These are phyloP conservation scores for Aureobasidium musti DNA, from an alignment of 2,329 filamentous ascomycete species.

Conservation along the genomic window DNA sequence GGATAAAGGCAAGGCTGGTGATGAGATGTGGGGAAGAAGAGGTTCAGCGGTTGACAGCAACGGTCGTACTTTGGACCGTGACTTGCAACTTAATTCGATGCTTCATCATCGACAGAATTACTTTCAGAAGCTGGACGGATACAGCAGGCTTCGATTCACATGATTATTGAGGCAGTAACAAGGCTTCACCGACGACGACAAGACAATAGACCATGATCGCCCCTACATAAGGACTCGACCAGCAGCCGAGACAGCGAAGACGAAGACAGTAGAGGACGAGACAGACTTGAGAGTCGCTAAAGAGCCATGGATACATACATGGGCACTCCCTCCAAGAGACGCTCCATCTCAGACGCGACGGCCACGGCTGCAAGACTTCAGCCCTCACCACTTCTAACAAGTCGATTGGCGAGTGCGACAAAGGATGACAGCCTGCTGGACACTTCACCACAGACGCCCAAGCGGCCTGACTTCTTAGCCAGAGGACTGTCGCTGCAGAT, in stretches of 20 bases:
- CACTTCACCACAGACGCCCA: constrained; percentile 61
- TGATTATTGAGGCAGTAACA: neutral
- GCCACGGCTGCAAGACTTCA: constrained; percentile 41
- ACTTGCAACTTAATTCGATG: constrained; percentile 9
- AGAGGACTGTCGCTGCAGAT: constrained; percentile 71
- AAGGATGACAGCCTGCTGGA: constrained; percentile 51
- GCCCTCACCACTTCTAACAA: constrained; percentile 50
- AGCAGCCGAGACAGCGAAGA: constrained; percentile 4
- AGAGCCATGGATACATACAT: constrained; percentile 26
- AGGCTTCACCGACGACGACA: neutral
- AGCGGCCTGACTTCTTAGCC: constrained; percentile 63
- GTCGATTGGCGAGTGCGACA: constrained; percentile 41
- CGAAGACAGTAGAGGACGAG: neutral
- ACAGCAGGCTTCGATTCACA: constrained; percentile 1
- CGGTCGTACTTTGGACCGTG: constrained; percentile 20
- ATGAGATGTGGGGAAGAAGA: constrained; percentile 15
- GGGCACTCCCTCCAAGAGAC: constrained; percentile 45
- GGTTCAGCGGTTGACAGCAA: constrained; percentile 18
- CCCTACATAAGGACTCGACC: constrained; percentile 2
- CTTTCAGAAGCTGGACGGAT: neutral
- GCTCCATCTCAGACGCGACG: constrained; percentile 50
- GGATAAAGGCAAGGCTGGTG: constrained; percentile 8
- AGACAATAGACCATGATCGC: constrained; percentile 5
- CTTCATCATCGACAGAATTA: neutral
- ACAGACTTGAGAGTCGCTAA: neutral